Conservation (phyloP, 1,284 basidiomycete species). For the Grifola frondosa region DNA sequence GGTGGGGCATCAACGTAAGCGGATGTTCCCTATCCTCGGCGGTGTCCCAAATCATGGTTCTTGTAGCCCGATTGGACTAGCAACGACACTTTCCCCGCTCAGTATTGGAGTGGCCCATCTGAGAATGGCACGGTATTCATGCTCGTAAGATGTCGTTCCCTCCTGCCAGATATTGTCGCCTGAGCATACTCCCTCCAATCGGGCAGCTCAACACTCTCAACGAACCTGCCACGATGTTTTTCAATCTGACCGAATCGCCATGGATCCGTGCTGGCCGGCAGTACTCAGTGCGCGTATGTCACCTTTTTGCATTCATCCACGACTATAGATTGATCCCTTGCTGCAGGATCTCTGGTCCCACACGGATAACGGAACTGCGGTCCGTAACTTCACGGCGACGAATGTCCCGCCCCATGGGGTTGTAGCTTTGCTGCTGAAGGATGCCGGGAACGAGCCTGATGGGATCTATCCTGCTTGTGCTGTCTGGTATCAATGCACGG, state of each 20-base stretch:
- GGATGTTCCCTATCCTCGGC: conserved; percentile 17
- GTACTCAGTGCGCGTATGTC: conserved; percentile 54
- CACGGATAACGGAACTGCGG: conserved; percentile 62
- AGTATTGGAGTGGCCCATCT: conserved; percentile 50
- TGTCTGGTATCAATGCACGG: conserved; percentile 18
- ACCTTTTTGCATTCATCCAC: not conserved
- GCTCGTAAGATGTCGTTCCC: conserved; percentile 29
- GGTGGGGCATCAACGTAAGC: conserved; percentile 58
- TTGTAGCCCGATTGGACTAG: conserved; percentile 48
- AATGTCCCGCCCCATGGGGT: conserved; percentile 66
- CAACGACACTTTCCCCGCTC: conserved; percentile 43
- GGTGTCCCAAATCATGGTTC: too few species aligned
- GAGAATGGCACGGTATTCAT: conserved; percentile 43
- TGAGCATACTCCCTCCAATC: not conserved
- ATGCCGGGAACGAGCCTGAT: conserved; percentile 61
- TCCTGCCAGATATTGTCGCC: not conserved
- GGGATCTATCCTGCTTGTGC: conserved; percentile 32
- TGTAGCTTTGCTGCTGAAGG: conserved; percentile 60
- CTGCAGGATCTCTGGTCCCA: conserved; percentile 63
- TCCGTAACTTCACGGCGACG: conserved; percentile 58
- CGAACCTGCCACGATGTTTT: conserved; percentile 52
- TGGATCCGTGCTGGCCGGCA: conserved; percentile 65
- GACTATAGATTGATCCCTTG: not conserved
- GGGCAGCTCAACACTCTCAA: conserved; percentile 42
- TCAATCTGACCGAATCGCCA: conserved; percentile 64